Percentiles rank a stretch among this genome's conserved stretches.
Conservation (phyloP, 2,329 filamentous ascomycete species). For the Pezicula neosporulosa region DNA sequence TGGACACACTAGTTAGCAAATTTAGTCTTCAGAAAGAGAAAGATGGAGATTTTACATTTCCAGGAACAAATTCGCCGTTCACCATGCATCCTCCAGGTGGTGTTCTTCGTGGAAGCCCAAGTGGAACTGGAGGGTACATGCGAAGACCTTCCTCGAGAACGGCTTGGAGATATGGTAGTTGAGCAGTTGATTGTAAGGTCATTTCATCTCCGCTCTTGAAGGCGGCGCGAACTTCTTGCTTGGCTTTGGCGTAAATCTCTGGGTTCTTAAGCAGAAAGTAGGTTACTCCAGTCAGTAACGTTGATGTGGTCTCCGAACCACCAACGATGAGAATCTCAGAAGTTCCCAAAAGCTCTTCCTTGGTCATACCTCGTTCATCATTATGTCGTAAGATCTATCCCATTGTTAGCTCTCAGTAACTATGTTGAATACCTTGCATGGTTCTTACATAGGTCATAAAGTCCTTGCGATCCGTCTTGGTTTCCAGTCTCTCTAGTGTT, state of each 20-base stretch:
- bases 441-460: neutral
- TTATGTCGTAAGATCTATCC: neutral
- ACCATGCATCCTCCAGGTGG: slow-evolving; percentile 4
- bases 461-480: no score
- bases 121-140: slow-evolving; percentile 29
- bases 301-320: slow-evolving; percentile 29
- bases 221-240: slow-evolving; percentile 26
- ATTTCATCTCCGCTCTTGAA: slow-evolving; percentile 29
- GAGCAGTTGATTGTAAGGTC: slow-evolving; percentile 23
- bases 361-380: neutral
- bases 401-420: neutral
- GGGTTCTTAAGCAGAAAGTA: slow-evolving; percentile 6
- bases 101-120: neutral
- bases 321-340: slow-evolving; percentile 11
- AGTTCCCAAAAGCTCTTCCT: neutral
- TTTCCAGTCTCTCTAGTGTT: no score
- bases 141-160: slow-evolving; percentile 33
- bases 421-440: neutral
- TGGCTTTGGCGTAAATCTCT: slow-evolving; percentile 17
- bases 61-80: slow-evolving; percentile 7
- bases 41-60: neutral
- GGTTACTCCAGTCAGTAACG: slow-evolving; percentile 18
- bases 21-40: neutral
- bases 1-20: no score
- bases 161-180: slow-evolving; percentile 30